Conservation (phyloP, 805 yeast genomes). For the Cyberlindnera euphorbiiphila region DNA sequence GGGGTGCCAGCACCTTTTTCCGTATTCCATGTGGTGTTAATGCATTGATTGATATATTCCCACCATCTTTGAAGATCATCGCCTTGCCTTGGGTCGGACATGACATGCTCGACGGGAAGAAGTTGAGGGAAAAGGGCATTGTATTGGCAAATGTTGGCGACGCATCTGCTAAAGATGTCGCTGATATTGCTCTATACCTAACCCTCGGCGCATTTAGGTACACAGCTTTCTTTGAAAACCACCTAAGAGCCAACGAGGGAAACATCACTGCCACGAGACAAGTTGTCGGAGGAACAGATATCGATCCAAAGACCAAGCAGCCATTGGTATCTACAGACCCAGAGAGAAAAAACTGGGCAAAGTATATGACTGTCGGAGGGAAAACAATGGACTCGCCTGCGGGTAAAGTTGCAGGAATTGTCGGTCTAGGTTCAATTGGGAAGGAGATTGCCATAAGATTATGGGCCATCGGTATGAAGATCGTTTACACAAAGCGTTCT, state of each 20-base stretch:
- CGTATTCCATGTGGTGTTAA: conserved; percentile 38
- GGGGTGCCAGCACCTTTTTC: conserved; percentile 53
- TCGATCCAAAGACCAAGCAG: conserved; percentile 17
- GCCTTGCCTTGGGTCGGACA: conserved; percentile 60
- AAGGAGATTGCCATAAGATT: conserved; percentile 55
- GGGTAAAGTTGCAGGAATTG: conserved; percentile 54
- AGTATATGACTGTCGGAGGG: conserved; percentile 44
- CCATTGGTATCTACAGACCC: conserved; percentile 16
- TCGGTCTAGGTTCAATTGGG: conserved; percentile 77
- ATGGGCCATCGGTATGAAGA: conserved; percentile 54
- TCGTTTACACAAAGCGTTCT: conserved; percentile 57
- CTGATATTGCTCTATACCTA: conserved; percentile 62
- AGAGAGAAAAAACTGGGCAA: conserved; percentile 36
- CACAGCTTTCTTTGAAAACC: conserved; percentile 43
- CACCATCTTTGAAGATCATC: conserved; percentile 43
- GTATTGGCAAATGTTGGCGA: conserved; percentile 59
- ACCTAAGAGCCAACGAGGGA: conserved; percentile 35
- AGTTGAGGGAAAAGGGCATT: conserved; percentile 44
- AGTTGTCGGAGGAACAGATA: conserved; percentile 30
- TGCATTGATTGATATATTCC: conserved; percentile 42
- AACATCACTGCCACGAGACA: conserved; percentile 46
- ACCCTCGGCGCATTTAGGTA: conserved; percentile 58
- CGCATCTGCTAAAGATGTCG: conserved; percentile 62
- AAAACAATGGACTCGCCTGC: conserved; percentile 46
- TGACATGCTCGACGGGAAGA: conserved; percentile 46